Evolutionary conservation across 129 eudicot genomes (phyloP).

Genomic region (Helianthus annuus): HanXRQr2.0-SUNRISE NC_035448.2:191967225-191967724

Average conservation of each 20-base stretch:
- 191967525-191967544: no score
- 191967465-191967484: background rate
- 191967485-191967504: background rate
- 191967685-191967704: constrained; percentile 38
- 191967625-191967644: constrained; percentile 7
- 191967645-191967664: constrained; percentile 4
- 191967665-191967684: constrained; percentile 35
- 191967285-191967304: no score
- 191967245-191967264: no score
- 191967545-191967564: background rate
- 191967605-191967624: constrained; percentile 5
- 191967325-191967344: background rate
- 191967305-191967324: no score
- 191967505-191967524: no score
- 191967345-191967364: background rate
- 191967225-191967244: no score
- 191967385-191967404: background rate
- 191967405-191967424: background rate
- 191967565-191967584: background rate
- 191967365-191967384: background rate
- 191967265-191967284: no score
- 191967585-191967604: background rate
- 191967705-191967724: constrained; percentile 22
- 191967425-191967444: background rate
- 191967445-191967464: constrained; percentile 24